These are phyloP conservation scores for Rosa lucieae DNA, from an alignment of 306 rosid genomes.

Conservation along the genomic window DNA sequence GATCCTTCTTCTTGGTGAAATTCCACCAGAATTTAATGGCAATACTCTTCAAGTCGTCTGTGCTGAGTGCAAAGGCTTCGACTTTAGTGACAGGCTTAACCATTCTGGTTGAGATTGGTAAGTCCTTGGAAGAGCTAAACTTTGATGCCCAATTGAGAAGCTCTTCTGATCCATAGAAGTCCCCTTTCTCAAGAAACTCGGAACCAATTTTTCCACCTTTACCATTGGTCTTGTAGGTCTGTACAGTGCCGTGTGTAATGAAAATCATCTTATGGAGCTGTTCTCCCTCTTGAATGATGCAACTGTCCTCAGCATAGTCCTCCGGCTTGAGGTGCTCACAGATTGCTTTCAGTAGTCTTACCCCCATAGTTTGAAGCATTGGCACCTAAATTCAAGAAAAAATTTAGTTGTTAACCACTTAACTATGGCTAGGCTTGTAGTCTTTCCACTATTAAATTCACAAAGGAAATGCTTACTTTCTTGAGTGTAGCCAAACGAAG, in stretches of 20 bases:
- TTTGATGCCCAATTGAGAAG: constrained; percentile 36
- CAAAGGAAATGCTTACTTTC: constrained; percentile 4
- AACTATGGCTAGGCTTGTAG: background rate
- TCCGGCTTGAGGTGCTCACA: background rate
- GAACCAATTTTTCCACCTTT: background rate
- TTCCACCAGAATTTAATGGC: background rate
- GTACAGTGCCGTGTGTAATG: constrained; percentile 1
- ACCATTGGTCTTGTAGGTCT: background rate
- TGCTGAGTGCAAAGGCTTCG: background rate
- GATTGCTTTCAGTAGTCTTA: constrained; percentile 4
- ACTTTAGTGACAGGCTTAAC: constrained; percentile 17
- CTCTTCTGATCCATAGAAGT: constrained; percentile 14
- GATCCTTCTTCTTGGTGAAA: background rate
- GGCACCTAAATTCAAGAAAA: background rate
- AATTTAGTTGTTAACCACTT: background rate
- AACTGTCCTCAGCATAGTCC: background rate
- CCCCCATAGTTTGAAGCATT: constrained; percentile 4
- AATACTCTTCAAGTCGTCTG: background rate
- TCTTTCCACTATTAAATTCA: background rate
- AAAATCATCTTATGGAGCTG: background rate
- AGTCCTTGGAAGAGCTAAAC: constrained; percentile 30
- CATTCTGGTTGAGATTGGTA: constrained; percentile 40
- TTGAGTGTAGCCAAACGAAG: constrained; percentile 3
- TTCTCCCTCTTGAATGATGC: background rate
- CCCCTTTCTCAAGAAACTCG: background rate